Conservation (phyloP, 1,284 basidiomycete species). For the Ustilago vetiveriae region DNA sequence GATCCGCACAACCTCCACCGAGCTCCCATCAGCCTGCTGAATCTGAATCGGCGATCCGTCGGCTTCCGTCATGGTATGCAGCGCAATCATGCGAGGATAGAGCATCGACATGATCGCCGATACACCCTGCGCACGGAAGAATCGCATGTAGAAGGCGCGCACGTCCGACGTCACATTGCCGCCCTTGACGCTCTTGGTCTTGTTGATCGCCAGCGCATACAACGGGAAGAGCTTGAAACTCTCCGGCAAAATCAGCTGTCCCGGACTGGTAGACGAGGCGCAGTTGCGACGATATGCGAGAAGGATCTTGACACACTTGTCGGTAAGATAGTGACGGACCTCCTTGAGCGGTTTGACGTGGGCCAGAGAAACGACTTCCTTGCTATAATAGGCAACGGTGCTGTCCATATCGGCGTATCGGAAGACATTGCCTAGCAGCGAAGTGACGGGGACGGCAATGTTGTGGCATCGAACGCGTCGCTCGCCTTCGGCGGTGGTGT, state of each 20-base stretch:
- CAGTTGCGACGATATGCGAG: conserved; percentile 91
- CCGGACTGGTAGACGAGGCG: conserved; percentile 80
- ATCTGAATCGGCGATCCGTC: conserved; percentile 75
- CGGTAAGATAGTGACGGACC: conserved; percentile 84
- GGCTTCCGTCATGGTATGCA: conserved; percentile 82
- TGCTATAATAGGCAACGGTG: conserved; percentile 78
- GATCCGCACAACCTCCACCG: conserved; percentile 71
- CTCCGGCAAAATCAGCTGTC: conserved; percentile 94
- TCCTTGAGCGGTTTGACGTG: conserved; percentile 78
- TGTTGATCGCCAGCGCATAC: conserved; percentile 84
- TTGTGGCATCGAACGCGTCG: conserved; percentile 88
- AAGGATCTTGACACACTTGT: conserved; percentile 83
- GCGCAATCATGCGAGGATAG: conserved; percentile 87
- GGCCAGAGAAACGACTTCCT: conserved; percentile 78
- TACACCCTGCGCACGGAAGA: conserved; percentile 77
- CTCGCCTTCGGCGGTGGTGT: conserved; percentile 82
- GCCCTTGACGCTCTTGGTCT: conserved; percentile 88
- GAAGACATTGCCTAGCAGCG: conserved; percentile 90
- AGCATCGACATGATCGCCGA: conserved; percentile 80
- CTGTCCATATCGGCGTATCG: conserved; percentile 91
- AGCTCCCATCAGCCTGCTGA: conserved; percentile 68
- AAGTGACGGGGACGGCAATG: conserved; percentile 81
- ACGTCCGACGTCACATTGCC: conserved; percentile 91
- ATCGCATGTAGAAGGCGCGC: conserved; percentile 84
- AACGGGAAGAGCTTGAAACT: conserved; percentile 88